Conservation (phyloP, 768 basidiomycete species). For the Cystoderma amianthinum region DNA sequence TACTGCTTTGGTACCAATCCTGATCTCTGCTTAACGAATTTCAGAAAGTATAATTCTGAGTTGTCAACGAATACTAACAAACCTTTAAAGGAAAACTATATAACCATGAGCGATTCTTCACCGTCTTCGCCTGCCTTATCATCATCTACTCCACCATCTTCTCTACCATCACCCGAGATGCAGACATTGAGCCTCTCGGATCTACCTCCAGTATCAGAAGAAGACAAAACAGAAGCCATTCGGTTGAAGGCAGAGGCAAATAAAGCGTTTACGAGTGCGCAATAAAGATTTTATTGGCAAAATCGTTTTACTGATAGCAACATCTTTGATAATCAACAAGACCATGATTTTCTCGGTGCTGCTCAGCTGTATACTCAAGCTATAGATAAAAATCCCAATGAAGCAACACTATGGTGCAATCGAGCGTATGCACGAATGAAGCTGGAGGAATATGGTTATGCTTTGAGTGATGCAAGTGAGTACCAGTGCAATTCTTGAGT, state of each 20-base stretch:
- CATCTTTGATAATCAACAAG: conserved; percentile 22
- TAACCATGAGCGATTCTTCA: conserved; percentile 10
- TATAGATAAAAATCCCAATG: conserved; percentile 81
- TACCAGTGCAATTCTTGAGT: no score
- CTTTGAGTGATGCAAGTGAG: conserved; percentile 81
- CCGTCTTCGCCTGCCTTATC: conserved; percentile 33
- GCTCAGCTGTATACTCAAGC: conserved; percentile 78
- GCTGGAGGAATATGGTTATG: conserved; percentile 90
- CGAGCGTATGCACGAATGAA: conserved; percentile 90
- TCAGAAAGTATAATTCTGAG: no score
- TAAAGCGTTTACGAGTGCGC: conserved; percentile 72
- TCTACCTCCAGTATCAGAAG: conserved; percentile 46
- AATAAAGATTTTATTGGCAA: not conserved
- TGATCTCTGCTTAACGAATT: no score
- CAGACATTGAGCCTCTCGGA: conserved; percentile 42
- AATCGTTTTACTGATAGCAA: not conserved
- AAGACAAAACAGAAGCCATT: conserved; percentile 61
- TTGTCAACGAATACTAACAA: no score
- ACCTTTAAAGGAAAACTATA: no score
- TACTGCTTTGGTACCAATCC: no score
- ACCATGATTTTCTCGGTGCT: conserved; percentile 71
- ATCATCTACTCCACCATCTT: conserved; percentile 46
- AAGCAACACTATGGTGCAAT: conserved; percentile 91
- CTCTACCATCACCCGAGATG: conserved; percentile 53
- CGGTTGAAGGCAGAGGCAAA: conserved; percentile 83